Evolutionary conservation across 1,284 basidiomycete species (phyloP).

Genomic region (Cryptococcus sp.): DNA sequence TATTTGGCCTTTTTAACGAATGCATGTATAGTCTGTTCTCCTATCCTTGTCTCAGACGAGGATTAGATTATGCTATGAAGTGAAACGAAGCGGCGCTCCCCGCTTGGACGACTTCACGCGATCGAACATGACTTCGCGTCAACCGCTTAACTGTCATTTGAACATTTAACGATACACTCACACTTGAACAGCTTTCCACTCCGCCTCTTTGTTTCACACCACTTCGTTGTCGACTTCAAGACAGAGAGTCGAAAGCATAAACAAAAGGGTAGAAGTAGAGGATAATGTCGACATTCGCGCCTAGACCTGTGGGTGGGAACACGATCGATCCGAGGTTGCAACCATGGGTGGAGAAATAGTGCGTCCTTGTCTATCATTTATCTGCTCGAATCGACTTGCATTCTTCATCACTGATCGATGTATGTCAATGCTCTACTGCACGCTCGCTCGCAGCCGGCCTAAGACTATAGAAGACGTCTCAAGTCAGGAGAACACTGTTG

Average conservation of each 20-base stretch:
- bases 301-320: conserved; percentile 17
- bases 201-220: too few relatives aligned
- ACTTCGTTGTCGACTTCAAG: too few relatives aligned
- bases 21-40: too few relatives aligned
- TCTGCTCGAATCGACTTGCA: background rate
- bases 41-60: too few relatives aligned
- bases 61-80: too few relatives aligned
- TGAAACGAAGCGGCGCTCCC: too few relatives aligned
- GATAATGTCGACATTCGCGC: conserved; percentile 30
- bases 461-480: conserved; percentile 98
- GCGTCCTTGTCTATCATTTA: conserved; percentile 26
- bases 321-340: conserved; percentile 65
- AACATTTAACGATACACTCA: too few relatives aligned
- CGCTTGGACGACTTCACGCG: too few relatives aligned
- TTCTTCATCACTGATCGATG: too few relatives aligned
- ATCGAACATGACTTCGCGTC: background rate
- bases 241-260: too few relatives aligned
- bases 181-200: too few relatives aligned
- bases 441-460: conserved; percentile 67
- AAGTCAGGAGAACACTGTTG: conserved; percentile 94
- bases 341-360: conserved; percentile 99
- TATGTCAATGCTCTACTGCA: background rate
- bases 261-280: background rate
- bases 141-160: background rate
- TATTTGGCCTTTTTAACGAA: too few relatives aligned